Conservation (phyloP, 441 rosid species). For the Aleurites moluccanus region DNA sequence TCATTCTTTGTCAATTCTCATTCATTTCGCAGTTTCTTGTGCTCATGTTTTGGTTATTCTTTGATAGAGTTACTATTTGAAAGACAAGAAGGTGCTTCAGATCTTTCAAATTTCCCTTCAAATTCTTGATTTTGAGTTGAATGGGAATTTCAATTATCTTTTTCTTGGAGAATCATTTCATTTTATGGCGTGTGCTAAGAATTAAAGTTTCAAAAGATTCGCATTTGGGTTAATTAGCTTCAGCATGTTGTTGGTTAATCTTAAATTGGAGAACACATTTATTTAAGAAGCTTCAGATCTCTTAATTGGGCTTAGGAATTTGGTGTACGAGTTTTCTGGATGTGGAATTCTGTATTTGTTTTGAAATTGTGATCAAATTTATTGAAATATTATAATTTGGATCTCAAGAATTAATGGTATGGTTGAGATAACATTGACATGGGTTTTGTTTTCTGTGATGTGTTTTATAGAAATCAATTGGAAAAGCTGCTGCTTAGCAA, state of each 20-base stretch:
- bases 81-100: not conserved
- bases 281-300: not conserved
- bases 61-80: not conserved
- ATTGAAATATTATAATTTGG: not conserved
- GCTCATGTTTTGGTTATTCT: not conserved
- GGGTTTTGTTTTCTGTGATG: conserved; percentile 18
- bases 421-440: not conserved
- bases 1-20: not conserved
- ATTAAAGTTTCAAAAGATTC: not conserved
- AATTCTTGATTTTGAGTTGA: not conserved
- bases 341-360: not conserved
- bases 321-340: not conserved
- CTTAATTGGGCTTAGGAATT: not conserved
- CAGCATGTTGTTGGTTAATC: not conserved
- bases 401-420: not conserved
- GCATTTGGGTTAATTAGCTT: not conserved
- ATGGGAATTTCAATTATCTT: not conserved
- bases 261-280: not conserved
- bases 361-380: not conserved
- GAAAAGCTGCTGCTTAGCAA: not conserved
- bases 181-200: not conserved
- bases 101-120: not conserved
- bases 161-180: not conserved
- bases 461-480: conserved; percentile 8
- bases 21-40: not conserved